Conservation (phyloP, 2,329 filamentous ascomycete species). For the Periglandula ipomoeae region DNA sequence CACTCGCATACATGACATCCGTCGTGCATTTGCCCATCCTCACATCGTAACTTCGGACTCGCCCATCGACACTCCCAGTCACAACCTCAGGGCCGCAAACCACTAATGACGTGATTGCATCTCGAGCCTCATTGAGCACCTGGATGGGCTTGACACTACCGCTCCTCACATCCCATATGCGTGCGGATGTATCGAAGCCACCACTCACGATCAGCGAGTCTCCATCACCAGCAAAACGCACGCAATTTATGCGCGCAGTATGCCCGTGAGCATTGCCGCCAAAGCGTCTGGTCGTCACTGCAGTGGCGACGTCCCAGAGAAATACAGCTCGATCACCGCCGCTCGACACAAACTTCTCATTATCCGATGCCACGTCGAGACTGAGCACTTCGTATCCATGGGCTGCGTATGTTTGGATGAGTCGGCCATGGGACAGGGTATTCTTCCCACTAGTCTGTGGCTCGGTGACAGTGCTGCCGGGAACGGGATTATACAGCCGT, state of each 20-base stretch:
- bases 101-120: slow-evolving; percentile 49
- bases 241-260: slow-evolving; percentile 64
- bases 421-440: slow-evolving; percentile 38
- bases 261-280: slow-evolving; percentile 53
- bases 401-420: slow-evolving; percentile 81
- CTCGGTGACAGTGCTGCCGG: slow-evolving; percentile 30
- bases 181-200: slow-evolving; percentile 66
- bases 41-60: slow-evolving; percentile 74
- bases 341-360: slow-evolving; percentile 75
- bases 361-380: slow-evolving; percentile 64
- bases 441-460: slow-evolving; percentile 17
- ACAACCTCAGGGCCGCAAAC: slow-evolving; percentile 51
- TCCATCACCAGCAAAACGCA: slow-evolving; percentile 67
- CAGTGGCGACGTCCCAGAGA: slow-evolving; percentile 85
- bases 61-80: slow-evolving; percentile 74
- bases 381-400: slow-evolving; percentile 91
- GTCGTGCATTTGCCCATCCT: slow-evolving; percentile 61
- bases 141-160: slow-evolving; percentile 56
- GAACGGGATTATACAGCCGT: slow-evolving; percentile 73
- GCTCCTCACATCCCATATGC: slow-evolving; percentile 62
- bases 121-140: slow-evolving; percentile 62
- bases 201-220: slow-evolving; percentile 65
- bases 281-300: slow-evolving; percentile 68
- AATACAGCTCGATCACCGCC: slow-evolving; percentile 90
- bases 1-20: slow-evolving; percentile 59